Conservation (phyloP, 2,329 filamentous ascomycete species). For the Trichoderma gracile region DNA sequence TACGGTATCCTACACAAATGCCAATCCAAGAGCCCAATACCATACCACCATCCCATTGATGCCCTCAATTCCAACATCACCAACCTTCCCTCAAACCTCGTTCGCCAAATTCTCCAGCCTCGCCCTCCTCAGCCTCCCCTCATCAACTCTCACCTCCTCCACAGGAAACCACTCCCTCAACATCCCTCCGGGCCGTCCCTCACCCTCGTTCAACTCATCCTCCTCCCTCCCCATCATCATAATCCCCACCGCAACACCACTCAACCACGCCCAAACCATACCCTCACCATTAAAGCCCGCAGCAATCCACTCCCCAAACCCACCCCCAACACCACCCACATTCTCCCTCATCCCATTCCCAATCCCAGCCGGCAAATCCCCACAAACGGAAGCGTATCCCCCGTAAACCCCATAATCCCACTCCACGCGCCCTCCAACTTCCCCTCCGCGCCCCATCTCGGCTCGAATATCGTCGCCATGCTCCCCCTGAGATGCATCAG, state of each 20-base stretch:
- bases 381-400: constrained; percentile 53
- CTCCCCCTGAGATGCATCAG: constrained; percentile 45
- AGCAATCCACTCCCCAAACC: constrained; percentile 51
- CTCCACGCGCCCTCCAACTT: constrained; percentile 49
- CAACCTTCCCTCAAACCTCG: not conserved
- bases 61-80: not conserved
- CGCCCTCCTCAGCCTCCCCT: constrained; percentile 40
- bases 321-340: not conserved
- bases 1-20: too few relatives aligned
- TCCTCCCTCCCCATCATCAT: constrained; percentile 48
- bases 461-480: constrained; percentile 46
- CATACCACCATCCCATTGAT: not conserved
- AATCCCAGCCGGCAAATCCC: constrained; percentile 41
- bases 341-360: not conserved
- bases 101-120: constrained; percentile 39
- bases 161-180: constrained; percentile 46
- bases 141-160: constrained; percentile 38
- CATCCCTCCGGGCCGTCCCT: constrained; percentile 41
- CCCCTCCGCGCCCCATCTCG: constrained; percentile 38
- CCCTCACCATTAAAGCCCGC: constrained; percentile 55
- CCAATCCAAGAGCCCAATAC: too few relatives aligned
- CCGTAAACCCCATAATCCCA: constrained; percentile 50
- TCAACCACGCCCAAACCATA: constrained; percentile 57
- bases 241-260: constrained; percentile 48
- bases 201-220: constrained; percentile 33